These are phyloP conservation scores for Vigna unguiculata DNA, from an alignment of 306 rosid species.

Conservation along the genomic window DNA sequence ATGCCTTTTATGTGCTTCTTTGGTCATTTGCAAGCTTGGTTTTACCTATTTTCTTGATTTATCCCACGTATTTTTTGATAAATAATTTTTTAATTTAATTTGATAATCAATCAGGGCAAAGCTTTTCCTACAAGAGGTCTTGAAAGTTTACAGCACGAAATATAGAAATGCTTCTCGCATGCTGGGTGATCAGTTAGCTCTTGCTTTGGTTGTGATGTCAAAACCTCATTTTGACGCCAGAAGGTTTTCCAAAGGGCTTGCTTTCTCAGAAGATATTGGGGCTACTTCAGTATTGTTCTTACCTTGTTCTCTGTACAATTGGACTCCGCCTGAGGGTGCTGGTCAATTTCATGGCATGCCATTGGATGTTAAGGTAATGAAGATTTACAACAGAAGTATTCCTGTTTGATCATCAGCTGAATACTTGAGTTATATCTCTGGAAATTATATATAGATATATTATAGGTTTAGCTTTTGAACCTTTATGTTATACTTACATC, in stretches of 20 bases:
- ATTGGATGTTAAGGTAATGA: conserved; percentile 79
- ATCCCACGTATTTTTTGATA: neutral
- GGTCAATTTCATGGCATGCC: conserved; percentile 99
- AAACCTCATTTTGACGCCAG: conserved; percentile 70
- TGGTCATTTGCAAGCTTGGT: conserved; percentile 1
- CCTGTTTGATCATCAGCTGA: conserved; percentile 18
- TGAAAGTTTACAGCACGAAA: conserved; percentile 66
- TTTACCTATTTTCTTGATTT: conserved; percentile 16
- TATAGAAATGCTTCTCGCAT: conserved; percentile 80
- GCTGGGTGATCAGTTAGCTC: conserved; percentile 98
- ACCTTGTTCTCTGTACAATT: conserved; percentile 81
- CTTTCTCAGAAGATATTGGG: conserved; percentile 71
- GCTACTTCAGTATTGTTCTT: conserved; percentile 74
- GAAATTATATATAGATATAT: neutral
- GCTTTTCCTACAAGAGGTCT: conserved; percentile 74
- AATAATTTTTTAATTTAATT: conserved; percentile 28
- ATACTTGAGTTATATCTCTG: conserved; percentile 16
- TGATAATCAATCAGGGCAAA: conserved; percentile 69
- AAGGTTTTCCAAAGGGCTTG: conserved; percentile 61
- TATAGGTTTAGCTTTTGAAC: neutral
- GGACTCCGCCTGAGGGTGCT: conserved; percentile 99
- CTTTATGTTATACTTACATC: neutral
- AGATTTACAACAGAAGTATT: neutral
- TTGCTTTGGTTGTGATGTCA: conserved; percentile 89
- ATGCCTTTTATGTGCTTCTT: neutral